Evolutionary conservation across 176 grass and related monocot species (phyloP), one percentile per base, ranked within the genome.

Genomic region (Areca catechu): DNA sequence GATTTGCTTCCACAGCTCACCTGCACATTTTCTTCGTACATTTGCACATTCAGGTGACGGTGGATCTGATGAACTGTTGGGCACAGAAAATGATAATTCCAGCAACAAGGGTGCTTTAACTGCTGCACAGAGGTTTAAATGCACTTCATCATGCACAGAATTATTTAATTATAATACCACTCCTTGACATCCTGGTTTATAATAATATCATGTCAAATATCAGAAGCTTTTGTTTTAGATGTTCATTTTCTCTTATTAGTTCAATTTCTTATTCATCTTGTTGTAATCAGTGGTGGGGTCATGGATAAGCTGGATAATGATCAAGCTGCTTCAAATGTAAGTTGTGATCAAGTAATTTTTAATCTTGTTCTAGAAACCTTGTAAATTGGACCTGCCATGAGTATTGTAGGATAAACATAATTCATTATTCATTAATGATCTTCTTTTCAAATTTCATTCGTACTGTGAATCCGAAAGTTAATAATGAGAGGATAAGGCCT

Each of bases 21-120:
- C 1, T 62, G 71, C 65, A 65, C 56, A 58, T 82, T 67, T 75
- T 73, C 58, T 73, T 69, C 66, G 58, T 65, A 72, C 58, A 56
- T 78, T 22, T 55, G 29, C 77, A 79, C 23, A 19, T 72, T 73
- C 73, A 85, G 86, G 75, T 48, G 43, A 79, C 53, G 82, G 51
- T 70, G 74, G 47, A 82, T 73, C 75, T 63, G 78, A 85, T 73
- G 86, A 73, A 63, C 67, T 68, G 74, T 79, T 23, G 1, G 78
- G 70, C 62, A 57, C 53, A 55, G 74, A 85, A 70, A 82, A 82
- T 70, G 75, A 82, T 62, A 62, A 70, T 76, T 66, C 68, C 55
- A 51, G 66, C 9, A 64, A 75, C 61, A 85, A 82, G 86, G 67
- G 72, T 70, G 78, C 70, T 74, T 69, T 78, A 56, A 9, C 59